Percentiles rank a stretch among this genome's conserved stretches.
Conservation (phyloP, 192 early-diverging fungal species). For the Rhizoclosmatium sp. region DNA sequence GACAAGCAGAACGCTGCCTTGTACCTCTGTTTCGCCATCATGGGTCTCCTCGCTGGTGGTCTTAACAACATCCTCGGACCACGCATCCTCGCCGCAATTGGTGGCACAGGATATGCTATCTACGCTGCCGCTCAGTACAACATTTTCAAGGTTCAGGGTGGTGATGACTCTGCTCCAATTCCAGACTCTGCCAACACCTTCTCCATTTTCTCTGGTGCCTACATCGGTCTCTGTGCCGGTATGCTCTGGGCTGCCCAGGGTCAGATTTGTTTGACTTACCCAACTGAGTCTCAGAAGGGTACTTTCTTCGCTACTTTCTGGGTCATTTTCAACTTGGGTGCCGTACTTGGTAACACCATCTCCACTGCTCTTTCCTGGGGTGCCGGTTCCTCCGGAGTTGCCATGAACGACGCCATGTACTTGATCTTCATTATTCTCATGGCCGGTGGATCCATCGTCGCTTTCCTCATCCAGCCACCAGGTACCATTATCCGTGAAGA, state of each 20-base stretch:
- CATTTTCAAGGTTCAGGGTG: slow-evolving; percentile 65
- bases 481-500: slow-evolving; percentile 71
- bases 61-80: slow-evolving; percentile 78
- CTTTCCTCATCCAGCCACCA: slow-evolving; percentile 65
- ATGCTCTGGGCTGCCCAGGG: slow-evolving; percentile 63
- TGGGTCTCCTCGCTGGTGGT: slow-evolving; percentile 13
- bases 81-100: slow-evolving; percentile 70
- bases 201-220: slow-evolving; percentile 76
- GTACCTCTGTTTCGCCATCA: not conserved
- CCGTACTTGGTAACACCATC: slow-evolving; percentile 77
- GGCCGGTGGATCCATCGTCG: slow-evolving; percentile 64
- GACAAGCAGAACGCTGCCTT: slow-evolving; percentile 12
- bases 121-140: slow-evolving; percentile 78
- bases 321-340: slow-evolving; percentile 87
- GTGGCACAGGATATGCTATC: slow-evolving; percentile 73
- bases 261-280: slow-evolving; percentile 86
- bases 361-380: slow-evolving; percentile 76
- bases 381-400: slow-evolving; percentile 34
- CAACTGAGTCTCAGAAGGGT: slow-evolving; percentile 78
- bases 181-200: slow-evolving; percentile 43
- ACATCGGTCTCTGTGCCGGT: slow-evolving; percentile 84
- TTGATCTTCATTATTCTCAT: slow-evolving; percentile 71
- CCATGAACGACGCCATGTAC: slow-evolving; percentile 70
- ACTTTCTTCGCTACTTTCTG: slow-evolving; percentile 84
- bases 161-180: slow-evolving; percentile 44